phyloP scores from a whole-genome alignment of 2,329 filamentous ascomycete genomes.

The Blastomyces percursus region DNA sequence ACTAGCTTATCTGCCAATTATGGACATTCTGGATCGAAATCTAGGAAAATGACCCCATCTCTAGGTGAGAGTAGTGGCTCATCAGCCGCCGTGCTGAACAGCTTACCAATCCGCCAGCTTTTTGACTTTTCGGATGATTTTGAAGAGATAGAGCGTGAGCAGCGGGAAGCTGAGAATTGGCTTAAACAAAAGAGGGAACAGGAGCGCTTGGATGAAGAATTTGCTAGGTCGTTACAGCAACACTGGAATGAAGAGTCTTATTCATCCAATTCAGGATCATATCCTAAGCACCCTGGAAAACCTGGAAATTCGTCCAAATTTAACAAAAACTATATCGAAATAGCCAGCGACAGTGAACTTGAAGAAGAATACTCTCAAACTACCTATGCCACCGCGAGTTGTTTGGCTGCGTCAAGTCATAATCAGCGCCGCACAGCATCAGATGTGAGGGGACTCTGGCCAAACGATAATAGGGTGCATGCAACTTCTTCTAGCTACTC shows the following conservation, averaged over 20 bases:
- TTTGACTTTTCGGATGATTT: slow-evolving; percentile 22
- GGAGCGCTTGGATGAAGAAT: slow-evolving; percentile 29
- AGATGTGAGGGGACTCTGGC: not conserved
- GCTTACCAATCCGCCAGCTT: slow-evolving; percentile 15
- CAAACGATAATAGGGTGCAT: not conserved
- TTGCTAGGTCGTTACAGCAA: slow-evolving; percentile 30
- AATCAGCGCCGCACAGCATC: not conserved
- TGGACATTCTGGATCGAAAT: not conserved
- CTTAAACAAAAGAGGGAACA: slow-evolving; percentile 23
- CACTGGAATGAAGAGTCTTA: slow-evolving; percentile 16
- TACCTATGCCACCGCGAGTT: not conserved
- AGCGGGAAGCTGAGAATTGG: slow-evolving; percentile 23
- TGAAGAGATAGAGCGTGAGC: slow-evolving; percentile 21
- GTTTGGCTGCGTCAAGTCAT: not conserved
- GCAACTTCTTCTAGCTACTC: not conserved
- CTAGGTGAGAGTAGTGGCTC: not conserved
- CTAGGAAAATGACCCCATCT: slow-evolving; percentile 4
- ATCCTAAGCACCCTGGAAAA: not conserved
- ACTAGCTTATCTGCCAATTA: not conserved
- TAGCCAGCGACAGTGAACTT: slow-evolving; percentile 11
- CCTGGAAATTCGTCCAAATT: not conserved
- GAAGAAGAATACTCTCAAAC: slow-evolving; percentile 2
- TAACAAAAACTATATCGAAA: slow-evolving; percentile 7
- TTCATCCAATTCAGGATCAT: not conserved
- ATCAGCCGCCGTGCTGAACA: not conserved